Percentiles rank a stretch among this genome's conserved stretches.
Conservation (phyloP, 495 filamentous ascomycete species). For the Cercophora scortea region DNA sequence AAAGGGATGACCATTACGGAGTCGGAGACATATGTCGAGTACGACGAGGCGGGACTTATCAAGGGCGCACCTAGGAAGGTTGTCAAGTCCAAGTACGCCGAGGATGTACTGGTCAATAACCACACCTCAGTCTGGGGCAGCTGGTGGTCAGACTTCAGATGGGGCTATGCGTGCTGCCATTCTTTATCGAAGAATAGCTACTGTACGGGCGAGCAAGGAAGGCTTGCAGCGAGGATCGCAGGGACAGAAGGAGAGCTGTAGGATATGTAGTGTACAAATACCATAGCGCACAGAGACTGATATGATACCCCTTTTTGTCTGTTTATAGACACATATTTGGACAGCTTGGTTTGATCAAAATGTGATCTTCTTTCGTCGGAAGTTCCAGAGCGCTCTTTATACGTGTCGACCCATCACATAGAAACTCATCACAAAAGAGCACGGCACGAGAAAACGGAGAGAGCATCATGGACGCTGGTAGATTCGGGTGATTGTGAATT, state of each 20-base stretch:
- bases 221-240: conserved; percentile 56
- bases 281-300: not conserved
- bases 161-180: conserved; percentile 97
- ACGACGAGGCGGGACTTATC: conserved; percentile 80
- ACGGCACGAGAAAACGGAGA: no score
- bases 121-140: conserved; percentile 92
- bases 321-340: not conserved
- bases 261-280: conserved; percentile 11
- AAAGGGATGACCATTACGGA: conserved; percentile 60
- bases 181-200: conserved; percentile 93
- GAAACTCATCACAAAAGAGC: not conserved
- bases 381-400: not conserved
- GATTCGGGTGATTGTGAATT: conserved; percentile 8
- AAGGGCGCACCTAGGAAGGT: conserved; percentile 75
- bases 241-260: conserved; percentile 15
- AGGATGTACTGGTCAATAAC: conserved; percentile 84
- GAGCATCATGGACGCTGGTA: conserved; percentile 4
- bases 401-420: not conserved
- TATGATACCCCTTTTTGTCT: conserved; percentile 20
- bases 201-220: conserved; percentile 67
- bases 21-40: conserved; percentile 88
- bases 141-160: conserved; percentile 93
- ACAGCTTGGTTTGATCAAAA: no score
- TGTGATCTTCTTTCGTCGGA: no score
- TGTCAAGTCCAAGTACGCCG: conserved; percentile 80